Conservation (phyloP, 2,329 filamentous ascomycete genomes). For the Colletotrichum cordylinicola region DNA sequence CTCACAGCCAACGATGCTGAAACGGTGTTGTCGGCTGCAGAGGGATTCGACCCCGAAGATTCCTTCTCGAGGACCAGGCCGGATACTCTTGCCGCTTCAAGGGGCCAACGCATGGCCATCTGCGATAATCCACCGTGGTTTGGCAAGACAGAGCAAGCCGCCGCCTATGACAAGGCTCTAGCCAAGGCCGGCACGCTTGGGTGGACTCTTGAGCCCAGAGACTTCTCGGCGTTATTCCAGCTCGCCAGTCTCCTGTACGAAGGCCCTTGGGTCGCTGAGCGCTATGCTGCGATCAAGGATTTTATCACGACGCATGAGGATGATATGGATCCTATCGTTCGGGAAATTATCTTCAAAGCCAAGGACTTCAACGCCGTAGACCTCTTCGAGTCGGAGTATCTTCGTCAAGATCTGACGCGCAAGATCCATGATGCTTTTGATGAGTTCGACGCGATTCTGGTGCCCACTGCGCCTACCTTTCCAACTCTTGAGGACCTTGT, state of each 20-base stretch:
- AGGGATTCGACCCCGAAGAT: conserved; percentile 54
- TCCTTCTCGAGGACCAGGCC: conserved; percentile 52
- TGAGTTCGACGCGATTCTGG: conserved; percentile 54
- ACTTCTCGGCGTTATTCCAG: conserved; percentile 56
- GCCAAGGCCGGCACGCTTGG: conserved; percentile 41
- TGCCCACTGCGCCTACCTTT: conserved; percentile 61
- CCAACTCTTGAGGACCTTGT: conserved; percentile 56
- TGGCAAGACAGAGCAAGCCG: conserved; percentile 38
- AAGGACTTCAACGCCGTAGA: conserved; percentile 49
- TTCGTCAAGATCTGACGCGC: conserved; percentile 43
- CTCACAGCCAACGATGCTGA: conserved; percentile 55
- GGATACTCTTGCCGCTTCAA: conserved; percentile 10
- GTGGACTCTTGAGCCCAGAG: conserved; percentile 45
- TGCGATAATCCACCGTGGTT: conserved; percentile 49
- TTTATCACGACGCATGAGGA: conserved; percentile 43
- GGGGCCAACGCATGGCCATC: conserved; percentile 29
- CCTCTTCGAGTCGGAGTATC: conserved; percentile 46
- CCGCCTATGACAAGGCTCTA: conserved; percentile 48
- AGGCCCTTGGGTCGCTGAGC: conserved; percentile 62
- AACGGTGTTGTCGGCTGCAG: conserved; percentile 51
- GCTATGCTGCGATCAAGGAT: conserved; percentile 55
- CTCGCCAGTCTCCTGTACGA: conserved; percentile 61
- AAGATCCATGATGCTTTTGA: conserved; percentile 44
- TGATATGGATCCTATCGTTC: conserved; percentile 40
- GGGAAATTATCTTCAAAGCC: conserved; percentile 41